Evolutionary conservation across 2,329 filamentous ascomycete genomes (phyloP), one percentile per base, ranked within the genome.

Genomic region (Cladosporium sp.): DNA sequence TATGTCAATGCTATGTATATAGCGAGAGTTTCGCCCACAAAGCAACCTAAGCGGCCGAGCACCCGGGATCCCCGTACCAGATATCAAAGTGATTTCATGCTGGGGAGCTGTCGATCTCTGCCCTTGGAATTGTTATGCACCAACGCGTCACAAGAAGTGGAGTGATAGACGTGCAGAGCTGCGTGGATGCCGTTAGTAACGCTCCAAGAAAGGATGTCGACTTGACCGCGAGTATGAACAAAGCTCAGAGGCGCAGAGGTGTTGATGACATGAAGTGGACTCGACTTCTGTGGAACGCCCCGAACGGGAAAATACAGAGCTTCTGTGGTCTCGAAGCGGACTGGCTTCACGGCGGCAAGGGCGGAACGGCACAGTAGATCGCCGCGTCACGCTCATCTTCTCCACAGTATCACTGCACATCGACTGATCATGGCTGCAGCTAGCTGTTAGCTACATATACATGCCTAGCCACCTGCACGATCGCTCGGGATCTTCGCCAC

Each of bases 191-290:
- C 45, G n/a, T 48, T 12, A 48, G 28, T 12, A n/a, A 19, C 15
- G 13, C 12, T n/a, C 45, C 28, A 48, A 35, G 15, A 22, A 28
- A 32, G 25, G 12, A 48, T 13, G 24, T 17, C 28, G 25, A 20
- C n/a, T 35, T 32, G 2, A 1, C 15, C 12, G 22, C 24, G 42
- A 28, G 13, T 25, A 48, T 13, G 12, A 48, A 28, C 17, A 50
- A 19, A 50, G 47, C 47, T 50, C 47, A 50, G 34, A 50, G 47
- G 47, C 22, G 47, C 47, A 50, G 47, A 35, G 35, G 47, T 13
- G 32, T 36, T 50, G 47, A 37, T 50, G 47, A 50, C 28, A 36
- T 37, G 47, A 24, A 32, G 32, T 45, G 20, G 42, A 45, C 42
- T 45, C 19, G 39, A 4, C 39, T 45, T 45, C 24, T 45, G 42